These are phyloP conservation scores for Marasmius oreades DNA, from an alignment of 1,284 basidiomycete genomes.

Conservation along the genomic window DNA sequence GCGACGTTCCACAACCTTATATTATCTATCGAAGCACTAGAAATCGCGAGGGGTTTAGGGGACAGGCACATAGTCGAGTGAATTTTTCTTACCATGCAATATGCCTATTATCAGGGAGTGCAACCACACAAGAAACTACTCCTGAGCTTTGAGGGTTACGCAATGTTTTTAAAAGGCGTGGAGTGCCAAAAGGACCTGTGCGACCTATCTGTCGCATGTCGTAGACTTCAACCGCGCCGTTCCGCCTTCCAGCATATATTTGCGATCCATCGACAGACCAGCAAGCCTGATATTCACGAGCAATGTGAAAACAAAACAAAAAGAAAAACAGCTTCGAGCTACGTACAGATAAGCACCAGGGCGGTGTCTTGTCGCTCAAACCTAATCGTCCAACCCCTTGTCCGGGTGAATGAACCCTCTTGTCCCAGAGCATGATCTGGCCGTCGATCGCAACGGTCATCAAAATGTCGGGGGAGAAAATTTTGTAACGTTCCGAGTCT, in stretches of 20 bases:
- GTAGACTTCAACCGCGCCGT: conserved; percentile 92
- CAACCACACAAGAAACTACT: conserved; percentile 85
- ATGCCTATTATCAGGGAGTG: conserved; percentile 89
- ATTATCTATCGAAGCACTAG: conserved; percentile 91
- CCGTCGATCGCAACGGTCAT: conserved; percentile 93
- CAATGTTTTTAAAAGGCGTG: conserved; percentile 76
- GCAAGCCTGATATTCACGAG: conserved; percentile 61
- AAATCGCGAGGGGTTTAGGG: conserved; percentile 8
- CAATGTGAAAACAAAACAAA: conserved; percentile 11
- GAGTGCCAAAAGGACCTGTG: conserved; percentile 57
- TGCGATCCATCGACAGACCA: conserved; percentile 90
- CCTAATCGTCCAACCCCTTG: conserved; percentile 79
- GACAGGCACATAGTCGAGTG: conserved; percentile 5
- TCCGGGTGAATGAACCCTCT: conserved; percentile 62
- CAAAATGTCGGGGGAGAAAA: conserved; percentile 81
- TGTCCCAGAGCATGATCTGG: conserved; percentile 90
- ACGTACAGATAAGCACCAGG: conserved; percentile 91
- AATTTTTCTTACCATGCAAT: conserved; percentile 74
- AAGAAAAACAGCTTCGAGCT: background rate
- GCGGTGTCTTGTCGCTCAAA: conserved; percentile 88
- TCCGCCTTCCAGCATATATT: conserved; percentile 89
- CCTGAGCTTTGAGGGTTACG: conserved; percentile 89
- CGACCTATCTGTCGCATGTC: conserved; percentile 77
- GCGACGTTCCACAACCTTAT: conserved; percentile 92
- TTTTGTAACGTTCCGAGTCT: conserved; percentile 53